These are phyloP conservation scores for Peniophora sp. DNA, from an alignment of 1,284 basidiomycete species.

Conservation along the genomic window DNA sequence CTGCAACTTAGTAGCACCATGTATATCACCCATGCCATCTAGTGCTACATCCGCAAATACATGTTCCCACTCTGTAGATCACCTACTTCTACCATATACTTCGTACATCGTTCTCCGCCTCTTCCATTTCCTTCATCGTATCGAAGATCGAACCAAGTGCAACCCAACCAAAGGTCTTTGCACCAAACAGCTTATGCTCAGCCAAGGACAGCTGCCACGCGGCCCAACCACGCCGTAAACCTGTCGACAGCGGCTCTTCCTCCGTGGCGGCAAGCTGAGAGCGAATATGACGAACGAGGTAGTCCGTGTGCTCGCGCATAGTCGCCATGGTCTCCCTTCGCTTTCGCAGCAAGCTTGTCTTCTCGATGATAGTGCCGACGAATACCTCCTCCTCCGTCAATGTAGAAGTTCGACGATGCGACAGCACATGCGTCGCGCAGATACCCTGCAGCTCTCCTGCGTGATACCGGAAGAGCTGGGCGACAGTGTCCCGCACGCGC, in stretches of 20 bases:
- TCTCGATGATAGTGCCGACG: conserved; percentile 54
- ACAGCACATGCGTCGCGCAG: conserved; percentile 40
- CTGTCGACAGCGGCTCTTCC: conserved; percentile 25
- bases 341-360: conserved; percentile 46
- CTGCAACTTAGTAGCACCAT: too few species aligned
- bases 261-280: conserved; percentile 41
- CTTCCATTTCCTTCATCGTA: conserved; percentile 26
- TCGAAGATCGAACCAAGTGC: conserved; percentile 47
- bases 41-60: too few species aligned
- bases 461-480: conserved; percentile 37
- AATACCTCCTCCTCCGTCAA: conserved; percentile 56
- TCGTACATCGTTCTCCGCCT: too few species aligned
- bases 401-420: conserved; percentile 28
- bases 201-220: conserved; percentile 39
- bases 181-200: conserved; percentile 39
- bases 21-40: too few species aligned
- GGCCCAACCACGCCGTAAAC: conserved; percentile 39
- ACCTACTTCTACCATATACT: too few species aligned
- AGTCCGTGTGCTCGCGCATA: conserved; percentile 43
- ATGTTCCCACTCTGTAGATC: too few species aligned
- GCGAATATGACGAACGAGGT: conserved; percentile 39
- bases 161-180: conserved; percentile 54
- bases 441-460: conserved; percentile 38
- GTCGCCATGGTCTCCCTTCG: conserved; percentile 44
- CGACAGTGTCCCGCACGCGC: conserved; percentile 14